These are phyloP conservation scores for Pythium biforme DNA, from an alignment of 352 stramenopile species.

Conservation along the genomic window DNA sequence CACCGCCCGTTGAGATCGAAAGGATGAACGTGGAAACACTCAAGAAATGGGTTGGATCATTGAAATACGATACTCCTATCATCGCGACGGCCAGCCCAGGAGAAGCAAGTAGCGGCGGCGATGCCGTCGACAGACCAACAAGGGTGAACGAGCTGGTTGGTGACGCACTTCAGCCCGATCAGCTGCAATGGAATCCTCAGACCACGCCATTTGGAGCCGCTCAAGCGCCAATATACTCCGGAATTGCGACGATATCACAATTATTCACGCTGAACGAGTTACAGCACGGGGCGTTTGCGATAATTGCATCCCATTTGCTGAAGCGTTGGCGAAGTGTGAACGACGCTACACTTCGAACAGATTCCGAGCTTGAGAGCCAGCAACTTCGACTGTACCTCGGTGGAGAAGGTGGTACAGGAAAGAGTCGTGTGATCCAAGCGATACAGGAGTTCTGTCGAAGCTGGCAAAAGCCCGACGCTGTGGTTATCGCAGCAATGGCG, in stretches of 20 bases:
- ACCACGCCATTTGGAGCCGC: too few species aligned
- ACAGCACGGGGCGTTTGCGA: neutral
- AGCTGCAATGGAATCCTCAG: too few species aligned
- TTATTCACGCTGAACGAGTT: neutral
- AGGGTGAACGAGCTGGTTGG: too few species aligned
- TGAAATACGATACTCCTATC: too few species aligned
- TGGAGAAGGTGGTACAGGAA: slow-evolving; percentile 9
- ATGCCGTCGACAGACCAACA: too few species aligned
- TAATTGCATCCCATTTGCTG: neutral
- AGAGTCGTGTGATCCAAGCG: slow-evolving; percentile 10
- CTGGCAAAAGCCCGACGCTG: neutral
- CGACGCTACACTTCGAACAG: neutral
- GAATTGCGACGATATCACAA: neutral
- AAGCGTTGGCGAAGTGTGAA: neutral
- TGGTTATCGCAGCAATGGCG: slow-evolving; percentile 5
- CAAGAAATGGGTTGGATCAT: too few species aligned
- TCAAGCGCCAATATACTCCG: too few species aligned
- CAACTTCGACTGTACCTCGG: slow-evolving; percentile 5
- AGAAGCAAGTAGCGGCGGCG: too few species aligned
- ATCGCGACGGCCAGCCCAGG: too few species aligned
- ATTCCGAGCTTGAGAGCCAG: neutral
- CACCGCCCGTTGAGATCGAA: too few species aligned
- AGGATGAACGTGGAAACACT: too few species aligned
- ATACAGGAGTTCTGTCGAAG: neutral
- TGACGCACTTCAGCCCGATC: too few species aligned